A percentile compares a stretch with the other conserved stretches of the same genome.
These are phyloP conservation scores for Leccinum idahoense DNA, from an alignment of 1,284 basidiomycete species.

Conservation along the genomic window DNA sequence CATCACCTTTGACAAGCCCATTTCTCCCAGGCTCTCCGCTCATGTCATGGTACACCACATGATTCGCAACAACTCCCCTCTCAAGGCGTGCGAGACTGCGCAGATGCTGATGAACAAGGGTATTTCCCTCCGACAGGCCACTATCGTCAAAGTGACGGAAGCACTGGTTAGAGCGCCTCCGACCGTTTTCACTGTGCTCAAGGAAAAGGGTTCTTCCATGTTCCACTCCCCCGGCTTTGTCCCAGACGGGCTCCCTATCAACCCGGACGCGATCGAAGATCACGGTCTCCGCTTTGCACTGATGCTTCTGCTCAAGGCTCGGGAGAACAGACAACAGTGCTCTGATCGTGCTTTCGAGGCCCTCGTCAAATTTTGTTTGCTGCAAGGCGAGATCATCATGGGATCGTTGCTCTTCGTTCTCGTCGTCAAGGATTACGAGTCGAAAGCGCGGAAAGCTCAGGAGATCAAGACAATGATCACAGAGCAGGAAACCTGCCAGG, in stretches of 20 bases:
- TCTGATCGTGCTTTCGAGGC: conserved; percentile 55
- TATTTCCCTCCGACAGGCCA: conserved; percentile 41
- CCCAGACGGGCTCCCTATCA: conserved; percentile 15
- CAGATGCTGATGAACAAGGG: conserved; percentile 49
- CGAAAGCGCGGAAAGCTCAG: conserved; percentile 24
- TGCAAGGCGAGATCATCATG: conserved; percentile 72
- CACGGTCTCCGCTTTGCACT: conserved; percentile 46
- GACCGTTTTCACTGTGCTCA: conserved; percentile 24
- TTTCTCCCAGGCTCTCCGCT: conserved; percentile 54
- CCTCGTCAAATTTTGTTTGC: conserved; percentile 56
- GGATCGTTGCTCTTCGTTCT: conserved; percentile 64
- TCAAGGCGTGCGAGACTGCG: conserved; percentile 47
- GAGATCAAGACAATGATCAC: conserved; percentile 22
- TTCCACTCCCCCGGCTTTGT: conserved; percentile 7
- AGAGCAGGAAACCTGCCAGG: conserved; percentile 15
- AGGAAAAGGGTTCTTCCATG: conserved; percentile 17
- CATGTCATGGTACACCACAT: conserved; percentile 63
- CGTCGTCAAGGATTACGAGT: conserved; percentile 60
- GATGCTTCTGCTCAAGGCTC: conserved; percentile 47
- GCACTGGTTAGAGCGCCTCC: conserved; percentile 29
- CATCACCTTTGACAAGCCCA: conserved; percentile 43
- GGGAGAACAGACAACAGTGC: conserved; percentile 48
- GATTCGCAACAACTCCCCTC: conserved; percentile 43
- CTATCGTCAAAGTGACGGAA: conserved; percentile 43
- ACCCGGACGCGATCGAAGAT: conserved; percentile 28